Evolutionary conservation across 1,139 yeast genomes (phyloP), one percentile per base, ranked within the genome.

Genomic region (Nakaseomyces delphensis): DNA sequence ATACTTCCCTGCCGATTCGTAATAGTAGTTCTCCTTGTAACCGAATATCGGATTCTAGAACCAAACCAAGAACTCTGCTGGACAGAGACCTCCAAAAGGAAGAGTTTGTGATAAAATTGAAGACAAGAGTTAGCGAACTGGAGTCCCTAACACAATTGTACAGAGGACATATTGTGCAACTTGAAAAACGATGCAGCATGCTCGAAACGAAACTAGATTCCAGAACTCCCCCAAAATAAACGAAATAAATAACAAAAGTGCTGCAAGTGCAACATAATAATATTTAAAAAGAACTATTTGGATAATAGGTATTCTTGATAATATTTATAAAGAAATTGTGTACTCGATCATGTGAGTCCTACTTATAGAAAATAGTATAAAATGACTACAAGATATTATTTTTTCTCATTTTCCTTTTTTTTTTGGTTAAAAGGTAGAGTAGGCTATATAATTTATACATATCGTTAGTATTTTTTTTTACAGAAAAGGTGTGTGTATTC

Each of bases 121-220:
- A 77, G 49, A 85, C 95, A 0, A 70, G 95, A 44, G 84, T 87
- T 24, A 78, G 86, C 13, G 97, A 89, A 59, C 71, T 89, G 47
- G 97, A 91, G 60, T 71, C 89, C 39, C 95, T 89, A 36, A 86
- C 87, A 56, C 96, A 89, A 57, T 69, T 89, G 49, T 84, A 85
- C 67, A 74, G 85, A 52, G 76, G 93, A 4, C 74, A 95, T 53
- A 83, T 89, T 39, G 69, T 75, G 63, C 95, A 87, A 58, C 69
- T 89, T 49, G 96, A 89, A 38, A 52, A 49, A 33, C 55, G 49
- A 45, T 56, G 59, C 43, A 45, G 47, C 24, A 23, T 40, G 19
- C 39, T 53, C 38, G 56, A 55, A 31, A 40, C 42, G 16, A 48
- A 49, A 42, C 46, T 53, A 9, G 42, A 44, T 11, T 6, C 35